These are phyloP conservation scores for Xylaria intraflava DNA, from an alignment of 495 filamentous ascomycete species.

Conservation along the genomic window DNA sequence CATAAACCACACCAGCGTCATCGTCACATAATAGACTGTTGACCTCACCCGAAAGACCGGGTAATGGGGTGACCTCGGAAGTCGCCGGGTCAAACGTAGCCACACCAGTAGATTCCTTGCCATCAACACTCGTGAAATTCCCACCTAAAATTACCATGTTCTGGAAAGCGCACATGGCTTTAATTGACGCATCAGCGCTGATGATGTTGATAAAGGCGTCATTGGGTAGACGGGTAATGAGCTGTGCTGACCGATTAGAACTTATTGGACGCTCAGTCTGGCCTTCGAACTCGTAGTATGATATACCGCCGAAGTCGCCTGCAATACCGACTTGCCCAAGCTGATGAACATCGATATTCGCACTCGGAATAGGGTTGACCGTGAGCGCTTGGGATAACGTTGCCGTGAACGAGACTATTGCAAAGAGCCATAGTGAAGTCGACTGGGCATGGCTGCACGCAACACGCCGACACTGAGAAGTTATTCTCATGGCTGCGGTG, in stretches of 20 bases:
- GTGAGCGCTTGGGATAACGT: slow-evolving; percentile 54
- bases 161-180: slow-evolving; percentile 77
- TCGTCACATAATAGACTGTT: slow-evolving; percentile 76
- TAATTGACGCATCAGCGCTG: slow-evolving; percentile 73
- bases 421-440: slow-evolving; percentile 24
- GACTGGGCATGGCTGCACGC: slow-evolving; percentile 23
- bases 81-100: slow-evolving; percentile 72
- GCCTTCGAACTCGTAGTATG: slow-evolving; percentile 75
- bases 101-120: slow-evolving; percentile 65
- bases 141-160: slow-evolving; percentile 76
- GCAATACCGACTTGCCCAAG: slow-evolving; percentile 81
- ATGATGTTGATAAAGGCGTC: slow-evolving; percentile 69
- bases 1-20: slow-evolving; percentile 76
- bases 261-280: slow-evolving; percentile 63
- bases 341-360: slow-evolving; percentile 73
- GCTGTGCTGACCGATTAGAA: slow-evolving; percentile 70
- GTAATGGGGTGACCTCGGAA: slow-evolving; percentile 58
- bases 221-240: slow-evolving; percentile 80
- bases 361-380: slow-evolving; percentile 63
- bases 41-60: slow-evolving; percentile 76
- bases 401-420: slow-evolving; percentile 35
- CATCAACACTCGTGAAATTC: slow-evolving; percentile 91
- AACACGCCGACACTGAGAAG: slow-evolving; percentile 28
- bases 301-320: slow-evolving; percentile 87
- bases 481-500: slow-evolving; percentile 34